phyloP scores from a whole-genome alignment of 805 yeast species.

The Diddensiella caesifluorescens region DNA sequence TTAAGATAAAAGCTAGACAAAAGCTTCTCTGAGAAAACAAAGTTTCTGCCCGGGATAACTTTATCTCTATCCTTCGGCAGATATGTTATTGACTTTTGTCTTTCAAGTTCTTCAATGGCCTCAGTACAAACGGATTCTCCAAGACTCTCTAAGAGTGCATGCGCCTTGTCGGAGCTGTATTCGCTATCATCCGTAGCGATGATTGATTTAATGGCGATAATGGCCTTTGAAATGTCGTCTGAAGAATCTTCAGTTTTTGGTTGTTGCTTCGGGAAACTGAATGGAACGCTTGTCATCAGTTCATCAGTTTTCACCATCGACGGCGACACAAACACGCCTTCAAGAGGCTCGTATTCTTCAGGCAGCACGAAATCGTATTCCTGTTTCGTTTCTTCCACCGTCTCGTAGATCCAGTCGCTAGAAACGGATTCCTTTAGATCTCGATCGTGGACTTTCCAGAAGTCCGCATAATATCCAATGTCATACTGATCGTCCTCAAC shows the following conservation, averaged over 20 bases:
- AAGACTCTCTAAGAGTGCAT: slow-evolving; percentile 40
- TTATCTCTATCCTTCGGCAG: slow-evolving; percentile 30
- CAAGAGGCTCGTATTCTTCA: slow-evolving; percentile 23
- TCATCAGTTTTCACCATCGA: slow-evolving; percentile 72
- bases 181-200: slow-evolving; percentile 49
- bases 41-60: slow-evolving; percentile 43
- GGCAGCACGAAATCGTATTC: slow-evolving; percentile 40
- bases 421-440: slow-evolving; percentile 23
- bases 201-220: slow-evolving; percentile 39
- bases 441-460: slow-evolving; percentile 60
- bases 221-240: slow-evolving; percentile 12
- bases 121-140: slow-evolving; percentile 44
- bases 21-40: slow-evolving; percentile 52
- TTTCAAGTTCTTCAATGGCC: slow-evolving; percentile 47
- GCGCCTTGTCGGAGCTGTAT: slow-evolving; percentile 45
- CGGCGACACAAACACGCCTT: slow-evolving; percentile 46
- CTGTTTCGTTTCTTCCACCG: slow-evolving; percentile 41
- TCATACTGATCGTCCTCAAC: slow-evolving; percentile 47
- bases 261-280: slow-evolving; percentile 26
- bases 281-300: slow-evolving; percentile 40
- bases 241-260: not conserved
- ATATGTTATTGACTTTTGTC: slow-evolving; percentile 38
- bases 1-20: slow-evolving; percentile 37
- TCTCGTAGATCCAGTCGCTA: slow-evolving; percentile 15
- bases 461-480: slow-evolving; percentile 45